A percentile compares a stretch with the other conserved stretches of the same genome.
These are phyloP conservation scores for Sclerotinia borealis DNA, from an alignment of 2,329 filamentous ascomycete genomes.

Conservation along the genomic window DNA sequence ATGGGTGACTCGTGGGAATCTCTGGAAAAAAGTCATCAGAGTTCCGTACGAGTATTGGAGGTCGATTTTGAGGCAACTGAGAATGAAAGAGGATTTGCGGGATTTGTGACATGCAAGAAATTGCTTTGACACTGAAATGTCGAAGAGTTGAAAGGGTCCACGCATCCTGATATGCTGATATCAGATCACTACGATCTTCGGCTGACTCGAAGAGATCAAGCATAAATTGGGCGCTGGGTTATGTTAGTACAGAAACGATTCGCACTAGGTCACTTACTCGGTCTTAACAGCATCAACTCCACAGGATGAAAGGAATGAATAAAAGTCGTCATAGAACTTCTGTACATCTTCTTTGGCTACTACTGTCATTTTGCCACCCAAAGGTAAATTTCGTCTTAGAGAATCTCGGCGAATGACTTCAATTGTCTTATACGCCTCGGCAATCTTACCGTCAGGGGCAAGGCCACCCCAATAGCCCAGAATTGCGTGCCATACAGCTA, in stretches of 20 bases:
- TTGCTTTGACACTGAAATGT: constrained; percentile 70
- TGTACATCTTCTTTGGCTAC: constrained; percentile 68
- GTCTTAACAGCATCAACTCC: constrained; percentile 89
- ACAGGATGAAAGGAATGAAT: constrained; percentile 65
- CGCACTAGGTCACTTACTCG: constrained; percentile 42
- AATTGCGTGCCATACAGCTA: constrained; percentile 93
- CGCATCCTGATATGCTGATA: constrained; percentile 72
- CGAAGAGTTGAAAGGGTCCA: constrained; percentile 75
- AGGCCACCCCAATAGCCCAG: constrained; percentile 88
- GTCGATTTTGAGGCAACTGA: constrained; percentile 70
- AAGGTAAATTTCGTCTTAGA: constrained; percentile 41
- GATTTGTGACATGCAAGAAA: constrained; percentile 91
- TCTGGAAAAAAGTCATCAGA: constrained; percentile 91
- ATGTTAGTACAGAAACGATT: neutral
- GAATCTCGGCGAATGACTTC: constrained; percentile 47
- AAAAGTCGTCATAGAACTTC: constrained; percentile 86
- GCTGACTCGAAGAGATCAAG: constrained; percentile 69
- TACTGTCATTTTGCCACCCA: constrained; percentile 62
- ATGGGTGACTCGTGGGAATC: constrained; percentile 73
- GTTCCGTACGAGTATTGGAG: constrained; percentile 71
- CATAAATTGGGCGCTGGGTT: constrained; percentile 65
- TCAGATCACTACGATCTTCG: constrained; percentile 63
- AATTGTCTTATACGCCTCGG: constrained; percentile 70
- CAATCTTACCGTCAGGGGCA: constrained; percentile 66
- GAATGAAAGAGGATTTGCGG: constrained; percentile 83